Evolutionary conservation across 2,329 filamentous ascomycete genomes (phyloP), one percentile per base, ranked within the genome.

Genomic region (Chrysosporium queenslandicum): DNA sequence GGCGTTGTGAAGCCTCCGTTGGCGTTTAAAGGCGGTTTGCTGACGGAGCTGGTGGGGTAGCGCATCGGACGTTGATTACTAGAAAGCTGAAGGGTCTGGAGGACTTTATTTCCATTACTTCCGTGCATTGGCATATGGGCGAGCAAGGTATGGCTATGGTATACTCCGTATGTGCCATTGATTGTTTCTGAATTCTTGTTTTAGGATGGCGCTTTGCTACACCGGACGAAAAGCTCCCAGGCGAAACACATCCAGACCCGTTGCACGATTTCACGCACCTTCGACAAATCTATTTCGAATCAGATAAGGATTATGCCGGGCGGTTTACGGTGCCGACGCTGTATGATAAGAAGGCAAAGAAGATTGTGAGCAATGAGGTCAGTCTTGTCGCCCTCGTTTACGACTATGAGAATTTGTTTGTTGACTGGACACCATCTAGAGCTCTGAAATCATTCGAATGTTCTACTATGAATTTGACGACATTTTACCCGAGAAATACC

Each of bases 401-500:
- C 8, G 30, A 30, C 4, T 14, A 2, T 16, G 4, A 9, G 37
- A 50, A n/a, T n/a, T 36, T 9, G 20, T 11, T 8, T 36, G n/a
- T 18, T 54, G n/a, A 46, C 21, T 16, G 14, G 12, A 14, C 29
- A 30, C 11, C 56, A n/a, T n/a, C n/a, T n/a, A 71, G 69, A 75
- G 85, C 68, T 83, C 83, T 59, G 90, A 96, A 72, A 95, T 96
- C 66, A 82, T 95, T 66, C 83, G 90, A 64, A 94, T 95, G 86
- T 74, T 96, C 56, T 86, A 86, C 65, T 77, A 77, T 39, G 86
- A 81, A 67, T 97, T 97, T 65, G 83, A 97, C 66, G 77, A 79
- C 57, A 64, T 87, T 32, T 66, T 90, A 21, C 77, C 77, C 0
- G 73, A 77, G 2, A 66, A 82, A 63, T 78, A 80, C 65, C 77